Percentiles rank a stretch among this genome's conserved stretches.
Conservation (phyloP, 495 filamentous ascomycete species). For the Oleoguttula mirabilis region DNA sequence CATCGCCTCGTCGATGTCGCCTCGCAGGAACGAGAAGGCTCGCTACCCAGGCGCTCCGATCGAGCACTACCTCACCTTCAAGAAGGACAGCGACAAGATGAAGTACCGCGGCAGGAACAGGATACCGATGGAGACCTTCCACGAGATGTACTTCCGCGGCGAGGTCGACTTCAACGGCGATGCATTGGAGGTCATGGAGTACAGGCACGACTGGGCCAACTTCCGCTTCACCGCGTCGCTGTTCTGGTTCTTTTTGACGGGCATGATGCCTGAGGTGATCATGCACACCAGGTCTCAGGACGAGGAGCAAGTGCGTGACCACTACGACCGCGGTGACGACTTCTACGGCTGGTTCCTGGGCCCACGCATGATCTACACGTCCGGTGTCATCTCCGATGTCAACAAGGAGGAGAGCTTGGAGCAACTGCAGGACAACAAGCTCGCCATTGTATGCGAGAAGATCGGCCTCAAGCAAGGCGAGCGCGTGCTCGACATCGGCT, state of each 20-base stretch:
- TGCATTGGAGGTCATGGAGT: constrained; percentile 64
- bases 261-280: constrained; percentile 62
- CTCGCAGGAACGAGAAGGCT: constrained; percentile 69
- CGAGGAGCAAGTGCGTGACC: constrained; percentile 76
- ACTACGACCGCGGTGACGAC: constrained; percentile 82
- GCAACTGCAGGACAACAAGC: constrained; percentile 81
- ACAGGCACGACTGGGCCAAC: constrained; percentile 77
- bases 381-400: constrained; percentile 66
- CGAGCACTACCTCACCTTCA: constrained; percentile 76
- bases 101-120: constrained; percentile 68
- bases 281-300: constrained; percentile 73
- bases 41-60: constrained; percentile 63
- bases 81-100: constrained; percentile 55
- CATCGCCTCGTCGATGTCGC: constrained; percentile 49
- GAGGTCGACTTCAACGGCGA: constrained; percentile 81
- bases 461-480: constrained; percentile 61
- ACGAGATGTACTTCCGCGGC: constrained; percentile 81
- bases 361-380: constrained; percentile 84
- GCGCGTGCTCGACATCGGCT: constrained; percentile 67
- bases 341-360: constrained; percentile 85
- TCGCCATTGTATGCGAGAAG: constrained; percentile 77
- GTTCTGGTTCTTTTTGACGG: constrained; percentile 58
- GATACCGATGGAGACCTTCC: constrained; percentile 77
- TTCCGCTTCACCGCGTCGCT: constrained; percentile 63
- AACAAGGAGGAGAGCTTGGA: constrained; percentile 67